Conservation (phyloP, 148 eudicot species). For the Diospyros kaki region DNA sequence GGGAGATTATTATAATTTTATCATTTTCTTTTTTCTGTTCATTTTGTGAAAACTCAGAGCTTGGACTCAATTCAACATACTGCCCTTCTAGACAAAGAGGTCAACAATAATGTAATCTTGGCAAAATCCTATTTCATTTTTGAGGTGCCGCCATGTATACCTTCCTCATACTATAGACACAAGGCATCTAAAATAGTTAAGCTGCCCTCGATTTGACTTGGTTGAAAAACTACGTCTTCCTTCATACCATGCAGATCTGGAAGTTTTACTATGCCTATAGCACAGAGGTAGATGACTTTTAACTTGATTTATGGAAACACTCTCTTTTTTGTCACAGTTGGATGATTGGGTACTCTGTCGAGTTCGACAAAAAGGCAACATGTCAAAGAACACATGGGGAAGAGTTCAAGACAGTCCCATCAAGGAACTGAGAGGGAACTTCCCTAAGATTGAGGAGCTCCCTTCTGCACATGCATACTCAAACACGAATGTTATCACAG, state of each 20-base stretch:
- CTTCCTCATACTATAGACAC: neutral
- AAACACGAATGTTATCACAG: slow-evolving; percentile 10
- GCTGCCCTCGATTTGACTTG: neutral
- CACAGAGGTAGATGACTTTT: neutral
- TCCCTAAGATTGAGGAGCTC: slow-evolving; percentile 22
- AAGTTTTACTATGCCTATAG: too few relatives aligned
- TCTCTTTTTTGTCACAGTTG: slow-evolving; percentile 21
- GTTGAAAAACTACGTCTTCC: neutral
- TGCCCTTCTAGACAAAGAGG: neutral
- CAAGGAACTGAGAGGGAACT: slow-evolving; percentile 8
- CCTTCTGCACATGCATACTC: slow-evolving; percentile 16
- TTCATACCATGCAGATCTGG: too few relatives aligned
- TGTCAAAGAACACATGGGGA: slow-evolving; percentile 30
- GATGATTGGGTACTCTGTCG: slow-evolving; percentile 51
- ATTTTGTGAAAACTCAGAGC: neutral
- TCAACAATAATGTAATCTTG: neutral
- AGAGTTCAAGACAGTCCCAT: slow-evolving; percentile 13
- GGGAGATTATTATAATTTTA: too few relatives aligned
- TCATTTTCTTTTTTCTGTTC: neutral
- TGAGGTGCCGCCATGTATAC: neutral
- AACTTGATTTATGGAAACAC: neutral
- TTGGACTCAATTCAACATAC: neutral
- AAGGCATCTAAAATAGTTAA: neutral
- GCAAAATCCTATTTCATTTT: neutral
- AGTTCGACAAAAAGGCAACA: slow-evolving; percentile 45